phyloP scores from a whole-genome alignment of 306 rosid genomes.

The Lathyrus aphaca region DNA sequence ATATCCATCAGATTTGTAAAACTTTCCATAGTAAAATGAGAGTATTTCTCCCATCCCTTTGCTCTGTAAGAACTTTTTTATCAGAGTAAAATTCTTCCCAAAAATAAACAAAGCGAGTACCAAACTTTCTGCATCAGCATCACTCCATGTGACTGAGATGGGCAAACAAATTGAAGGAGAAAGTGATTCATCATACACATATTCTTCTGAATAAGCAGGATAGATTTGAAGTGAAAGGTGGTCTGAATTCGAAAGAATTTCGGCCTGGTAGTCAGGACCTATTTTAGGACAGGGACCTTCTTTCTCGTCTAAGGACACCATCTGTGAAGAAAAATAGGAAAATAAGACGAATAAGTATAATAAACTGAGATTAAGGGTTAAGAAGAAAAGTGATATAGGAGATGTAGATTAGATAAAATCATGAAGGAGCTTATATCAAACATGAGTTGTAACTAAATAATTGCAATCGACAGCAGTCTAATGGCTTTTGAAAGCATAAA shows the following conservation, averaged over 20 bases:
- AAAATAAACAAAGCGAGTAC: constrained; percentile 50
- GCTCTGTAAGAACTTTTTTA: constrained; percentile 12
- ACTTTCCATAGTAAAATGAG: constrained; percentile 76
- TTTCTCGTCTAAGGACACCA: constrained; percentile 43
- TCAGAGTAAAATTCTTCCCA: constrained; percentile 2
- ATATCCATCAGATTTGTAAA: no score
- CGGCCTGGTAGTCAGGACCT: constrained; percentile 70
- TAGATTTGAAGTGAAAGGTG: constrained; percentile 33
- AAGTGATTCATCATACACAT: constrained; percentile 34
- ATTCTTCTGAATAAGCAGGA: constrained; percentile 38
- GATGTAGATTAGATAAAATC: background rate
- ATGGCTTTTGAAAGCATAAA: background rate
- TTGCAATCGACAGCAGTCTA: no score
- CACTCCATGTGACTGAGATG: constrained; percentile 48
- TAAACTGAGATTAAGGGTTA: no score
- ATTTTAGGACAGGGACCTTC: constrained; percentile 55
- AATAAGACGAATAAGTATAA: background rate
- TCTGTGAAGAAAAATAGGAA: constrained; percentile 46
- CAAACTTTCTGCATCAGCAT: constrained; percentile 62
- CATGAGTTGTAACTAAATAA: background rate
- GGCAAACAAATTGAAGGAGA: constrained; percentile 19
- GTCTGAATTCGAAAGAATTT: constrained; percentile 61
- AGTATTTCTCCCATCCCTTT: constrained; percentile 65
- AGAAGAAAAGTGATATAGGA: constrained; percentile 17
- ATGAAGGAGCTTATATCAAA: background rate